Percentiles rank a stretch among this genome's conserved stretches.
phyloP scores from a whole-genome alignment of 139 green algal genomes.

The Tetraselmis striata region DNA sequence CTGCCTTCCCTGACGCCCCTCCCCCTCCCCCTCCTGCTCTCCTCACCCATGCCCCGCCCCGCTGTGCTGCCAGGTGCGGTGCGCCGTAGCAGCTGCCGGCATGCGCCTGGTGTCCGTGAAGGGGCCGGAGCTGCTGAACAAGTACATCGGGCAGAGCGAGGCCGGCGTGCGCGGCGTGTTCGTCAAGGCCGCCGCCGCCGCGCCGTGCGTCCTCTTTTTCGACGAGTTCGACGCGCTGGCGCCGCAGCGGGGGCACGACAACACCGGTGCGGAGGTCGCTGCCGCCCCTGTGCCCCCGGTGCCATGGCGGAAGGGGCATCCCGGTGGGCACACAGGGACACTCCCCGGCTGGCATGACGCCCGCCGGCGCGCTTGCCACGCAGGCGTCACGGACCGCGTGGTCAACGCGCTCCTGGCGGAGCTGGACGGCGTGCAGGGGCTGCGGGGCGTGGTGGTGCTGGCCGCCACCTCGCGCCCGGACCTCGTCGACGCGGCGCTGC shows the following conservation, averaged over 20 bases:
- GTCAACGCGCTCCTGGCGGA: conserved; percentile 97
- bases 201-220: conserved; percentile 97
- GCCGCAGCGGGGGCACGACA: conserved; percentile 86
- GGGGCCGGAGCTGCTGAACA: conserved; percentile 97
- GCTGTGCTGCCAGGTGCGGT: conserved; percentile 20
- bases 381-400: conserved; percentile 82
- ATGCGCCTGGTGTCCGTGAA: conserved; percentile 72
- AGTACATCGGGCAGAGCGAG: conserved; percentile 95
- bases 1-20: too few species aligned
- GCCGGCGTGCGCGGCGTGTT: conserved; percentile 88
- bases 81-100: conserved; percentile 64
- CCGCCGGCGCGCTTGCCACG: too few species aligned
- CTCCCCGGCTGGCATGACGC: too few species aligned
- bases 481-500: conserved; percentile 85
- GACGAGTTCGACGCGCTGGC: conserved; percentile 99
- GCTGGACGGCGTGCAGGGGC: conserved; percentile 91
- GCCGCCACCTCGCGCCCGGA: conserved; percentile 87
- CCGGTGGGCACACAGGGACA: too few species aligned
- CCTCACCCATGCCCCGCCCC: too few species aligned
- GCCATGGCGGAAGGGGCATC: too few species aligned
- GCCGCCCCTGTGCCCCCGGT: too few species aligned
- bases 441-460: conserved; percentile 84
- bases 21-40: too few species aligned
- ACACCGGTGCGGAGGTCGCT: conserved; percentile 42
- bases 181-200: conserved; percentile 64